Evolutionary conservation across 306 rosid genomes (phyloP).

Genomic region (Sophora flavescens): DNA sequence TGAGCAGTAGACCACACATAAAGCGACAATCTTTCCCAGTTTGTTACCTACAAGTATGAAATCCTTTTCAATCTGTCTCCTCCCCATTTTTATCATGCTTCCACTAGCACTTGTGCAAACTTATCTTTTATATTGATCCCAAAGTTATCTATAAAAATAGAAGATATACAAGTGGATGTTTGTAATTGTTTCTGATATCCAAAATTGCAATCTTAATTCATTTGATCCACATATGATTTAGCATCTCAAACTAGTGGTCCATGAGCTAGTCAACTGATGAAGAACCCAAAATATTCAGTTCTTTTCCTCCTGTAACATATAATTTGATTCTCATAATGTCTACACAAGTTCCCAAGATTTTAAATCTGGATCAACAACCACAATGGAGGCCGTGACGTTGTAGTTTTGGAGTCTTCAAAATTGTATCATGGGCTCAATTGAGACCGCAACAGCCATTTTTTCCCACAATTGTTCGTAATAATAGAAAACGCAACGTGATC

Average conservation of each 20-base stretch:
- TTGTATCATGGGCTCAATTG: too few relatives aligned
- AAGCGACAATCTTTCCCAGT: slow-evolving; percentile 10
- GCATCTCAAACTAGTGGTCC: slow-evolving; percentile 35
- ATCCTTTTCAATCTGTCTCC: slow-evolving; percentile 32
- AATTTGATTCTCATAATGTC: slow-evolving; percentile 1
- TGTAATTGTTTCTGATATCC: slow-evolving; percentile 16
- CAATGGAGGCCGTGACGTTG: too few relatives aligned
- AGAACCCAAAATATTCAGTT: not conserved
- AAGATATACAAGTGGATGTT: slow-evolving; percentile 34
- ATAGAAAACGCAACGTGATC: too few relatives aligned
- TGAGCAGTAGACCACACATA: not conserved
- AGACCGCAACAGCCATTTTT: too few relatives aligned
- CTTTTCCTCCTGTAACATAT: not conserved
- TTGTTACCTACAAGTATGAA: slow-evolving; percentile 30
- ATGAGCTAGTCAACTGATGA: slow-evolving; percentile 19
- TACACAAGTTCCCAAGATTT: too few relatives aligned
- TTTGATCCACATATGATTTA: slow-evolving; percentile 21
- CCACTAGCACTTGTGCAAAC: slow-evolving; percentile 42
- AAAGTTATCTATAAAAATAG: slow-evolving; percentile 10
- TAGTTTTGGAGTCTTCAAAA: too few relatives aligned
- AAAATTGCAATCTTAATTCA: slow-evolving; percentile 21
- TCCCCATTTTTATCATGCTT: slow-evolving; percentile 42
- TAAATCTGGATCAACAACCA: too few relatives aligned
- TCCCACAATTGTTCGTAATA: too few relatives aligned
- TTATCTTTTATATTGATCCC: slow-evolving; percentile 21